Conservation (phyloP, 768 basidiomycete species). For the Collybia nuda region DNA sequence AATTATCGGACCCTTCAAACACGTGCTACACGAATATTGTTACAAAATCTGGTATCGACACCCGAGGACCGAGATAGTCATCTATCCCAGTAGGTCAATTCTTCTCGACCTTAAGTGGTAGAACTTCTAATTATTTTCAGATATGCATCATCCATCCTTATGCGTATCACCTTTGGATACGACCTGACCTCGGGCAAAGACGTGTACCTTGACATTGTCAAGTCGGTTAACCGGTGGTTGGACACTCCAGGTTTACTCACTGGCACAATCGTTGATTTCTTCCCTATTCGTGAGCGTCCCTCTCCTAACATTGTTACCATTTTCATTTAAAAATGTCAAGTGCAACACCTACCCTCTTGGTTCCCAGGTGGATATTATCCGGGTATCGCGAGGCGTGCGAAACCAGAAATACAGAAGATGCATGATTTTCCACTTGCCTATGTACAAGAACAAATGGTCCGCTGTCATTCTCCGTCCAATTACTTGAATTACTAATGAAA, state of each 20-base stretch:
- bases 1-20: too few species aligned
- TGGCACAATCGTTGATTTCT: conserved; percentile 1
- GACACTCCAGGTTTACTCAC: conserved; percentile 20
- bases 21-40: too few species aligned
- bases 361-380: conserved; percentile 27
- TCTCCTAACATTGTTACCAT: too few species aligned
- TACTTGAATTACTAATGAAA: neutral
- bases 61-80: too few species aligned
- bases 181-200: conserved; percentile 29
- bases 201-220: conserved; percentile 23
- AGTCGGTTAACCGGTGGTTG: conserved; percentile 20
- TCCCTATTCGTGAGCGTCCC: conserved; percentile 13
- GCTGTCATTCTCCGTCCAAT: too few species aligned
- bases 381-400: conserved; percentile 12
- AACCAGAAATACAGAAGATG: conserved; percentile 16
- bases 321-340: conserved; percentile 12
- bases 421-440: conserved; percentile 27
- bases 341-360: conserved; percentile 31
- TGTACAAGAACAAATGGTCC: conserved; percentile 32
- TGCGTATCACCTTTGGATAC: conserved; percentile 29
- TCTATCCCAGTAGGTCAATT: too few species aligned
- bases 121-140: too few species aligned
- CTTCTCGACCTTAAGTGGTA: too few species aligned
- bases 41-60: too few species aligned
- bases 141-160: conserved; percentile 13